Conservation (phyloP, 805 yeast genomes). For the Clavispora fructus region DNA sequence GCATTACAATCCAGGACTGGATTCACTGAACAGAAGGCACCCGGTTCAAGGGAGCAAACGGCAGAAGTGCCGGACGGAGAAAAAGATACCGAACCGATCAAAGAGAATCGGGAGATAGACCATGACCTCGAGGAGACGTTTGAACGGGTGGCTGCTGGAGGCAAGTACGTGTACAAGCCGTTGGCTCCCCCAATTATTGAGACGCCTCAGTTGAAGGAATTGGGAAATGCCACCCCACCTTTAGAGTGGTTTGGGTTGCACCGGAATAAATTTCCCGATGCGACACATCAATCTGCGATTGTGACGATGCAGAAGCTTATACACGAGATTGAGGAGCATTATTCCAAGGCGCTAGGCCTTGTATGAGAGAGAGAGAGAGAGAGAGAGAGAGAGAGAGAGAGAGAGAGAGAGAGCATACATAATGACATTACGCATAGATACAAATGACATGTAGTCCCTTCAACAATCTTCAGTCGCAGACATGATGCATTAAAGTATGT, state of each 20-base stretch:
- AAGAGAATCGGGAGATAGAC: conserved; percentile 21
- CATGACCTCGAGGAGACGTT: conserved; percentile 34
- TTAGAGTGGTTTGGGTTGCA: conserved; percentile 97
- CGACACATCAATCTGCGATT: conserved; percentile 77
- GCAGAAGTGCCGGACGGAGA: conserved; percentile 10
- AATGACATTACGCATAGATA: not conserved
- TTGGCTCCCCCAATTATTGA: conserved; percentile 75
- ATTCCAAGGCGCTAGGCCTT: conserved; percentile 45
- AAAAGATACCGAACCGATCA: conserved; percentile 10
- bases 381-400: not conserved
- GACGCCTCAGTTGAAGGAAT: conserved; percentile 82
- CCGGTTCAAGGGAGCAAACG: conserved; percentile 13
- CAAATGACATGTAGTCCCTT: not conserved
- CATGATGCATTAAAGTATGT: not conserved
- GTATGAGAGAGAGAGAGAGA: conserved; percentile 17
- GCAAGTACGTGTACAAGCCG: conserved; percentile 54
- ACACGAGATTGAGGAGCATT: conserved; percentile 56
- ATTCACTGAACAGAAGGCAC: conserved; percentile 22
- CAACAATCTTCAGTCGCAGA: not conserved
- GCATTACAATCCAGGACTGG: conserved; percentile 59
- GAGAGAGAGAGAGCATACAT: not conserved
- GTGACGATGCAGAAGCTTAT: conserved; percentile 70
- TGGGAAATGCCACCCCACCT: conserved; percentile 98
- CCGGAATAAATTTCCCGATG: conserved; percentile 76
- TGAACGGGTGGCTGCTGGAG: conserved; percentile 30